A percentile compares a stretch with the other conserved stretches of the same genome.
phyloP scores from a whole-genome alignment of 768 basidiomycete species.

The Boletus barrowsii region DNA sequence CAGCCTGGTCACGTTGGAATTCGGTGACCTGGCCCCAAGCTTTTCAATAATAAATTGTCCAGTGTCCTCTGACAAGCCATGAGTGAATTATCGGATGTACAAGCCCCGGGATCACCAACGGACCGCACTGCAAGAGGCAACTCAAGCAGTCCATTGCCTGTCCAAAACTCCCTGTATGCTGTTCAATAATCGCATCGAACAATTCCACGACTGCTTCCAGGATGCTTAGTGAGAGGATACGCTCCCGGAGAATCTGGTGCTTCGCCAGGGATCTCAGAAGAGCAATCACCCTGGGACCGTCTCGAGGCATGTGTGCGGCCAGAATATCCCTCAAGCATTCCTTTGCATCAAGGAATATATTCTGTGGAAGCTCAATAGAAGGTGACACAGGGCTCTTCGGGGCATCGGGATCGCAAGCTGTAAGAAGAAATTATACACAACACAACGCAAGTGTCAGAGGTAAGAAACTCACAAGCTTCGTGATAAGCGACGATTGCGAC shows the following conservation, averaged over 20 bases:
- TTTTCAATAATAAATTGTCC: constrained; percentile 3
- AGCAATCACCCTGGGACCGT: constrained; percentile 18
- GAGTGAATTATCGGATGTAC: not conserved
- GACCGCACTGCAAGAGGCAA: constrained; percentile 18
- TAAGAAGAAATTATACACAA: not conserved
- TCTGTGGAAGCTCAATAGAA: no score
- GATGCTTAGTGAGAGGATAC: constrained; percentile 13
- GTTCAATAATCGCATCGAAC: constrained; percentile 8
- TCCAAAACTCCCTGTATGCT: constrained; percentile 6
- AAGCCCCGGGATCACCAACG: not conserved
- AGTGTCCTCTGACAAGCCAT: constrained; percentile 7
- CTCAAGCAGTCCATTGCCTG: constrained; percentile 24
- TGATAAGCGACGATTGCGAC: constrained; percentile 21
- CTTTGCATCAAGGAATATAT: no score
- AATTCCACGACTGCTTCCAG: constrained; percentile 10
- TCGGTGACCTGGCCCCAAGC: not conserved
- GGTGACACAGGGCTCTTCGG: no score
- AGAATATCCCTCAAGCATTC: constrained; percentile 6
- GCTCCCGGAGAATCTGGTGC: constrained; percentile 10
- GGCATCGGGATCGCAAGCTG: no score
- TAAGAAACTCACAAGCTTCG: constrained; percentile 12
- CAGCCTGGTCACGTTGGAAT: constrained; percentile 6
- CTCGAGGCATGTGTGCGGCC: constrained; percentile 10
- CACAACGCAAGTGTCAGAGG: no score
- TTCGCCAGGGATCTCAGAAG: constrained; percentile 19